phyloP scores from a whole-genome alignment of 345 rosid genomes.

The Fremontodendron californicum region DNA sequence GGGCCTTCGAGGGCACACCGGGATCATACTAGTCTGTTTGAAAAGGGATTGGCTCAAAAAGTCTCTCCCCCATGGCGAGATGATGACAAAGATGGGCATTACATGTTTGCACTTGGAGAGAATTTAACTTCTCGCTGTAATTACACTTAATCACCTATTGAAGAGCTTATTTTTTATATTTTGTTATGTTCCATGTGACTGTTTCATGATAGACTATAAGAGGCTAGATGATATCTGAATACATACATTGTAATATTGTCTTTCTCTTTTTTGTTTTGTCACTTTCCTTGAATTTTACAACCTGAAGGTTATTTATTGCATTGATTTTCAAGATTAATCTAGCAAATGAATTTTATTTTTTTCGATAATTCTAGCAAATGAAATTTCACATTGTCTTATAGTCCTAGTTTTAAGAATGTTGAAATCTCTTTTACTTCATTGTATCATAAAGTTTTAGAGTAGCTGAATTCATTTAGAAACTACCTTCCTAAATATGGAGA shows the following conservation, averaged over 20 bases:
- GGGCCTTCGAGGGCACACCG: constrained; percentile 49
- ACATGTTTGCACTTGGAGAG: constrained; percentile 66
- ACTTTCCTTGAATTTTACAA: background rate
- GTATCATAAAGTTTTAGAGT: background rate
- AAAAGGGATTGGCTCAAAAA: constrained; percentile 54
- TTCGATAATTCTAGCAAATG: background rate
- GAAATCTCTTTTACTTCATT: background rate
- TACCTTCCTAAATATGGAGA: background rate
- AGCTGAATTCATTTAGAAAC: background rate
- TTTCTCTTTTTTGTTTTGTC: background rate
- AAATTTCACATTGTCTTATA: background rate
- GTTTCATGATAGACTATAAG: background rate
- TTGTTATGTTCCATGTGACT: constrained; percentile 9
- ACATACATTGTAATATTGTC: background rate
- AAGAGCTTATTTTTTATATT: constrained; percentile 20
- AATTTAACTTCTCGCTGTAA: constrained; percentile 72
- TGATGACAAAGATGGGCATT: constrained; percentile 70
- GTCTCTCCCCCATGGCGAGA: constrained; percentile 49
- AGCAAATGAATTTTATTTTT: background rate
- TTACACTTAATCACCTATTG: constrained; percentile 39
- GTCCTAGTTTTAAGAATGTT: background rate
- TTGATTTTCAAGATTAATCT: background rate
- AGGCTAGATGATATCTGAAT: background rate
- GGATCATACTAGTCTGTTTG: constrained; percentile 44
- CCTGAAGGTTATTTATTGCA: background rate